Base-by-base conservation (phyloP, 768 basidiomycete genomes). In the Rossbeevera mucosa region DNA sequence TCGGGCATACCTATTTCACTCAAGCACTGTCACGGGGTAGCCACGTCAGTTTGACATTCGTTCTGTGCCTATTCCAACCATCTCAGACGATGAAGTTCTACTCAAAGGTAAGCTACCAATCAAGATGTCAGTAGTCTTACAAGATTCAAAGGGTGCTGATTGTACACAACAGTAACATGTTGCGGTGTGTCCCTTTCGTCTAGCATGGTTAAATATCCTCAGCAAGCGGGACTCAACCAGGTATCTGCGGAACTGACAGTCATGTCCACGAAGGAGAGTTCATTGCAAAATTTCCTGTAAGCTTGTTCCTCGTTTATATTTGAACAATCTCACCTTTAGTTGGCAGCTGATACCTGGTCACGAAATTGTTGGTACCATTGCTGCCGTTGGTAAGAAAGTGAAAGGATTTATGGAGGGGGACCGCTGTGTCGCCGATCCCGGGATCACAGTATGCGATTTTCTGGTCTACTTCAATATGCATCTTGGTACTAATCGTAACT, bases 401-500 rank as follows among this genome's bases (percentile, higher is more conserved):
- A 79, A 78, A 59, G 86, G 79, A 3, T 89, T 91, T 64, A 64
- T 71, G 2, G 69, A 80, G 24, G 91, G 91, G 25, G 91, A 93
- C 62, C 83, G 88, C 48, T 83, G 85, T 60, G 90, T 89, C 16
- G 88, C 86, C 24, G 91, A 94, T 67, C 84, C 86, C 47, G 80
- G 82, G 44, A 73, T 79, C 51, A 81, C 82, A 29, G 85, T 85
- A 55, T 59, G 82, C 67, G 43, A 52, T 56, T 61, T 31, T 41
- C 16, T 25, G 28, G 9, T 26, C 44, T 18, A 38, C 36, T 31
- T 48, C 22, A 28, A 21, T 24, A 18, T 4, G 31, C 33, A 20
- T 43, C 14, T 38, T 18, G 33, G 8, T 11, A 4, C 14, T 14
- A 24, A 18, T 38, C 30, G 6, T 5, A 11, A 36, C 25, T 13